phyloP scores from a whole-genome alignment of 768 basidiomycete genomes.

The Austroboletus eburneus region DNA sequence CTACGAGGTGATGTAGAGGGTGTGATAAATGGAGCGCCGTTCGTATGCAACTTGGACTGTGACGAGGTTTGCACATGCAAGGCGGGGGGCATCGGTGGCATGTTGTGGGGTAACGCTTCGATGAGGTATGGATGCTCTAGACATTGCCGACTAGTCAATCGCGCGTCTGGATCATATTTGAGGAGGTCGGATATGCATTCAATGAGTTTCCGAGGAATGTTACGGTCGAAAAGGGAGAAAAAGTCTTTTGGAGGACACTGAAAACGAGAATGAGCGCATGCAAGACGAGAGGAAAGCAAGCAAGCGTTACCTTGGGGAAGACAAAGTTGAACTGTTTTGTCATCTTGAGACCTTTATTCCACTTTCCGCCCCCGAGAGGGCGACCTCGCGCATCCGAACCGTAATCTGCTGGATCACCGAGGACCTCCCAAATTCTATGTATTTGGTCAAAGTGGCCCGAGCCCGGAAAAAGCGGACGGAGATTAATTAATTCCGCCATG shows the following conservation, averaged over 20 bases:
- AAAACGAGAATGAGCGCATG: conserved; percentile 6
- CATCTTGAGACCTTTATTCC: conserved; percentile 83
- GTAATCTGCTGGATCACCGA: conserved; percentile 90
- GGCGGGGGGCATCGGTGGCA: conserved; percentile 58
- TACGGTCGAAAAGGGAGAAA: conserved; percentile 70
- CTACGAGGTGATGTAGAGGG: conserved; percentile 41
- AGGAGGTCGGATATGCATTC: conserved; percentile 91
- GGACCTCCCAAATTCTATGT: conserved; percentile 81
- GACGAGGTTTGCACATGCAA: conserved; percentile 39
- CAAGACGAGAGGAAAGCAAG: not conserved
- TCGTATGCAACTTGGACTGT: conserved; percentile 34
- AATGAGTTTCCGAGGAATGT: conserved; percentile 74
- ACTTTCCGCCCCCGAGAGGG: conserved; percentile 80
- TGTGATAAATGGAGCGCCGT: conserved; percentile 35
- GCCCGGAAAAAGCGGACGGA: conserved; percentile 94
- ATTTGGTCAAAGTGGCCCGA: conserved; percentile 92
- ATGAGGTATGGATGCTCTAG: conserved; percentile 85
- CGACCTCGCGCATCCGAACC: conserved; percentile 68
- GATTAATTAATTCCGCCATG: conserved; percentile 93
- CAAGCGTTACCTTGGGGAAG: conserved; percentile 72
- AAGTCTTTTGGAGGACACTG: conserved; percentile 67
- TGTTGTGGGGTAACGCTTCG: conserved; percentile 68
- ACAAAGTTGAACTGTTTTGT: conserved; percentile 80
- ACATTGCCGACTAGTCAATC: conserved; percentile 84
- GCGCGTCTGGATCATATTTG: conserved; percentile 84